Conservation (phyloP, 129 eudicot species). For the Lactuca saligna region DNA sequence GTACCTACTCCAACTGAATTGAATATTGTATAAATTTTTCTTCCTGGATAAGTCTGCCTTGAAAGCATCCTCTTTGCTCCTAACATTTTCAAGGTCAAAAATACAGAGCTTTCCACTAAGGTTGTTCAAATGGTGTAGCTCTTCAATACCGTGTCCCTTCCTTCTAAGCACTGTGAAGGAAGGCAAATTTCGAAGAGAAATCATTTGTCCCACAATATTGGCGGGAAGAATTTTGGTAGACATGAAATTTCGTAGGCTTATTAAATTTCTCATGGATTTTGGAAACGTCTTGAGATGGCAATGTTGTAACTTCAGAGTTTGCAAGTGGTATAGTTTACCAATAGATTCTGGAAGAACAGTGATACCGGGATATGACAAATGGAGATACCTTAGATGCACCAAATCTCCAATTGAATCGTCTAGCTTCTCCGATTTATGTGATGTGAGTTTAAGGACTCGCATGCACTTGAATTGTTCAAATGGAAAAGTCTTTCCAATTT, state of each 20-base stretch:
- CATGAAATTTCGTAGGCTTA: background rate
- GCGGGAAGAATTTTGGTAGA: background rate
- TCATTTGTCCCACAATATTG: background rate
- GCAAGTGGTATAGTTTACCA: background rate
- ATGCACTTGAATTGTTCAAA: background rate
- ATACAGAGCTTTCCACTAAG: background rate
- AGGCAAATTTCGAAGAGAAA: background rate
- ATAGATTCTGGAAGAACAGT: background rate
- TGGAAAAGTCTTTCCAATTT: too few relatives aligned
- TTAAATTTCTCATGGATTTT: background rate
- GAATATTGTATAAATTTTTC: background rate
- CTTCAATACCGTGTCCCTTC: background rate
- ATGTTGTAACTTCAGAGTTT: background rate
- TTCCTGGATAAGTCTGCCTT: background rate
- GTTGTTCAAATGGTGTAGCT: background rate
- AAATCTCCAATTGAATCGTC: background rate
- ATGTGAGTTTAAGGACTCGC: background rate
- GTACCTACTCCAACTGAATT: background rate
- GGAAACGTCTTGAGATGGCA: background rate
- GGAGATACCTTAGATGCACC: background rate
- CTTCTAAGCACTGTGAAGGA: background rate
- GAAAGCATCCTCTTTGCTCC: background rate
- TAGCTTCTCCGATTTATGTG: background rate
- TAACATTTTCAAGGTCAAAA: background rate
- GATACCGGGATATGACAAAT: background rate